Percentiles rank a stretch among this genome's conserved stretches.
These are phyloP conservation scores for Musa itinerans DNA, from an alignment of 176 grass and related monocot genomes.

Conservation along the genomic window DNA sequence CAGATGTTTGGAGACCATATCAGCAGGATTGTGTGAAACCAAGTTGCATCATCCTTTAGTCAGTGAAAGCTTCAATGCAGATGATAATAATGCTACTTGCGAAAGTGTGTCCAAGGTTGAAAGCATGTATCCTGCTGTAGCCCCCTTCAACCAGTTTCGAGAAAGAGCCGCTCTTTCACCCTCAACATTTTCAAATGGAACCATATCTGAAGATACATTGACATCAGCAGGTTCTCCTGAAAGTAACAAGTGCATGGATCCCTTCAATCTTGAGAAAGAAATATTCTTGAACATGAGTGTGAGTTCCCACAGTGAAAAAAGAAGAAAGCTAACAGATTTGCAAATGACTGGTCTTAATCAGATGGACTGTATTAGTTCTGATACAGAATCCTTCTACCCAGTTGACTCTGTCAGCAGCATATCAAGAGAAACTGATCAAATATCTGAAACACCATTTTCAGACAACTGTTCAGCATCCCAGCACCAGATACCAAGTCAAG, in stretches of 20 bases:
- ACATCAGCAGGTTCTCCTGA: slow-evolving; percentile 48
- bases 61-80: slow-evolving; percentile 13
- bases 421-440: slow-evolving; percentile 19
- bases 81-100: slow-evolving; percentile 22
- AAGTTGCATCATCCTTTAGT: slow-evolving; percentile 15
- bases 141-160: slow-evolving; percentile 13
- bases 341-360: slow-evolving; percentile 30
- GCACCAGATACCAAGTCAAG: slow-evolving; percentile 18
- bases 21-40: slow-evolving; percentile 29
- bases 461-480: slow-evolving; percentile 1
- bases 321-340: slow-evolving; percentile 36
- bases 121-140: slow-evolving; percentile 17
- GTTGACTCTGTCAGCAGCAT: slow-evolving; percentile 19
- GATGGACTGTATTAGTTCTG: slow-evolving; percentile 23
- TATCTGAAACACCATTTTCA: slow-evolving; percentile 17
- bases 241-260: slow-evolving; percentile 21
- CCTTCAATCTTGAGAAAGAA: slow-evolving; percentile 38
- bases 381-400: slow-evolving; percentile 21
- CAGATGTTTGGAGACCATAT: slow-evolving; percentile 43
- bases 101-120: slow-evolving; percentile 15
- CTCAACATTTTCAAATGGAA: slow-evolving; percentile 30
- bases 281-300: slow-evolving; percentile 48
- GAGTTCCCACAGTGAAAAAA: slow-evolving; percentile 67
- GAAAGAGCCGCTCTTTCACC: slow-evolving; percentile 24
- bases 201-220: slow-evolving; percentile 30